Conservation (phyloP, 495 filamentous ascomycete genomes). For the Aspergillus bertholletiae region DNA sequence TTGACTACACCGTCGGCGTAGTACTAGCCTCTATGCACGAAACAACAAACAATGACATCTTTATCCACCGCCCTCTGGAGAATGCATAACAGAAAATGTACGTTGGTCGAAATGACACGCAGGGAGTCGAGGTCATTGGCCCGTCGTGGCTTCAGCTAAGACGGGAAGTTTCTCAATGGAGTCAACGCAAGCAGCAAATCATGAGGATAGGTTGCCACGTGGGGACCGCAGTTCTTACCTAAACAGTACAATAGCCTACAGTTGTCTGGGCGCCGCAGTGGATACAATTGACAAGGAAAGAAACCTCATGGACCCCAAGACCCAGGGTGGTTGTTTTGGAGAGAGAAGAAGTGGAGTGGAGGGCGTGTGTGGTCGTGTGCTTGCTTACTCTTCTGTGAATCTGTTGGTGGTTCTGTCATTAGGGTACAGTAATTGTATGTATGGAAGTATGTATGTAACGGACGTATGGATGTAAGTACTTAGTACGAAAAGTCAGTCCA, state of each 20-base stretch:
- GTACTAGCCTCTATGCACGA: background rate
- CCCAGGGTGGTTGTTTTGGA: background rate
- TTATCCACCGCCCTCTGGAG: background rate
- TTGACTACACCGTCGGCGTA: too few relatives aligned
- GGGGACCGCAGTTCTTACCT: background rate
- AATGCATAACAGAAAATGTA: background rate
- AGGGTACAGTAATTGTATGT: background rate
- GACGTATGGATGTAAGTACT: background rate
- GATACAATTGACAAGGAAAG: background rate
- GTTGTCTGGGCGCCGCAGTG: background rate
- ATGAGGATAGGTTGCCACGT: background rate
- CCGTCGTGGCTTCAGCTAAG: background rate
- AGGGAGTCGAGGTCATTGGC: background rate
- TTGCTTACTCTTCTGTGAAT: background rate
- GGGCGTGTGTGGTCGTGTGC: background rate
- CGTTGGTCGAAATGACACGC: background rate
- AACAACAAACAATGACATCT: background rate
- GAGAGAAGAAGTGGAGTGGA: background rate
- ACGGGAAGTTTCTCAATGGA: background rate
- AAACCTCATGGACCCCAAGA: background rate
- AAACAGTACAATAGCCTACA: background rate
- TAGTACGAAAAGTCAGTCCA: background rate
- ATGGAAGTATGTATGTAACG: too few relatives aligned
- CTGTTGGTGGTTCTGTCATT: background rate
- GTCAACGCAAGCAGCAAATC: background rate